These are phyloP conservation scores for Clonostachys rosea DNA, from an alignment of 2,329 filamentous ascomycete species.

Conservation along the genomic window DNA sequence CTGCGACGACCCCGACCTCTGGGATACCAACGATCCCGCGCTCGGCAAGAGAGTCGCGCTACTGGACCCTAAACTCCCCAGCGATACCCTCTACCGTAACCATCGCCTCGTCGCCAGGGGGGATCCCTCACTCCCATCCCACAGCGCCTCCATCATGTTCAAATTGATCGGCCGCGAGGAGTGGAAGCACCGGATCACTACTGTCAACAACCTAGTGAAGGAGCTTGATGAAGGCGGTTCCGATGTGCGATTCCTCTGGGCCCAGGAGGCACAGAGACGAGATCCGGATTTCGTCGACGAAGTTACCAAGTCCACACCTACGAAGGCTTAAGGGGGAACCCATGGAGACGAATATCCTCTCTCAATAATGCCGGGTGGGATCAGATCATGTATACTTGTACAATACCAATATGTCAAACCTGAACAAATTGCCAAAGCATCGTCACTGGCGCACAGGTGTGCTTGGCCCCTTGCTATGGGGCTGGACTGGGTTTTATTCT, in stretches of 20 bases:
- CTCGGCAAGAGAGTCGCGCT: not conserved
- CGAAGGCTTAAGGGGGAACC: too few relatives aligned
- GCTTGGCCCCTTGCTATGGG: too few relatives aligned
- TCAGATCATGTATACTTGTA: too few relatives aligned
- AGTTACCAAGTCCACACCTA: slow-evolving; percentile 1
- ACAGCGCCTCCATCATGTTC: slow-evolving; percentile 21
- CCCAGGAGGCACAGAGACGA: not conserved
- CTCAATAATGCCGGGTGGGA: too few relatives aligned
- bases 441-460: not conserved
- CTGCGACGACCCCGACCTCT: slow-evolving; percentile 2
- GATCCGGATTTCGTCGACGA: slow-evolving; percentile 1
- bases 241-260: not conserved
- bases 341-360: too few relatives aligned
- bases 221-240: not conserved
- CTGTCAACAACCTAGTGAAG: not conserved
- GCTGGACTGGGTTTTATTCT: too few relatives aligned
- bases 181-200: slow-evolving; percentile 15
- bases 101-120: slow-evolving; percentile 7
- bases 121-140: slow-evolving; percentile 15
- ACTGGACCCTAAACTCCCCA: not conserved
- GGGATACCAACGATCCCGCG: not conserved
- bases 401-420: too few relatives aligned
- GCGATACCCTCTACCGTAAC: not conserved
- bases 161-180: slow-evolving; percentile 26
- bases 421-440: not conserved